Conservation (phyloP, 2,329 filamentous ascomycete genomes). For the Ophiostoma ulmi region DNA sequence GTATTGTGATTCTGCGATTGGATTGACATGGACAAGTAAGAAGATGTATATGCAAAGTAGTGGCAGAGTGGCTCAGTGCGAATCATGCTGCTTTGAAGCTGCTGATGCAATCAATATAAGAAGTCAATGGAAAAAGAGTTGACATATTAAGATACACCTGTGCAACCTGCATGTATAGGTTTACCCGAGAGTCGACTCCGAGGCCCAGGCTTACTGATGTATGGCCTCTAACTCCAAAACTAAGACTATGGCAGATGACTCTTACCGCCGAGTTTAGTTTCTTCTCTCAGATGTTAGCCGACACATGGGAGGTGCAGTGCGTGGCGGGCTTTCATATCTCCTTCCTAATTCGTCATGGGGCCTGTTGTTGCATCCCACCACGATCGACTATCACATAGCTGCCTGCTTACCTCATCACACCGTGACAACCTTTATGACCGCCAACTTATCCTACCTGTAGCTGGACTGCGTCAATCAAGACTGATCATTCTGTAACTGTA, state of each 20-base stretch:
- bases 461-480: no score
- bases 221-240: background rate
- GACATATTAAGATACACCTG: no score
- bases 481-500: no score
- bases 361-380: background rate
- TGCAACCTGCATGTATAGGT: background rate
- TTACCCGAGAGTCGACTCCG: background rate
- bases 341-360: background rate
- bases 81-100: background rate
- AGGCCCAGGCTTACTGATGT: background rate
- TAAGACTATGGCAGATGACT: background rate
- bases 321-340: background rate
- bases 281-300: background rate
- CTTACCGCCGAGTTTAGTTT: background rate
- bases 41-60: background rate
- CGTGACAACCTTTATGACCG: background rate
- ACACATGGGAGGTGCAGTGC: background rate
- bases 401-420: background rate
- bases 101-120: no score
- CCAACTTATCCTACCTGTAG: no score
- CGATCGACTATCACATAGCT: background rate
- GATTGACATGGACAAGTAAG: background rate
- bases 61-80: no score
- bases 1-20: background rate
- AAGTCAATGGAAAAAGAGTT: background rate